Base-by-base conservation (phyloP, 257 asterid genomes). In the Catharanthus roseus region DNA sequence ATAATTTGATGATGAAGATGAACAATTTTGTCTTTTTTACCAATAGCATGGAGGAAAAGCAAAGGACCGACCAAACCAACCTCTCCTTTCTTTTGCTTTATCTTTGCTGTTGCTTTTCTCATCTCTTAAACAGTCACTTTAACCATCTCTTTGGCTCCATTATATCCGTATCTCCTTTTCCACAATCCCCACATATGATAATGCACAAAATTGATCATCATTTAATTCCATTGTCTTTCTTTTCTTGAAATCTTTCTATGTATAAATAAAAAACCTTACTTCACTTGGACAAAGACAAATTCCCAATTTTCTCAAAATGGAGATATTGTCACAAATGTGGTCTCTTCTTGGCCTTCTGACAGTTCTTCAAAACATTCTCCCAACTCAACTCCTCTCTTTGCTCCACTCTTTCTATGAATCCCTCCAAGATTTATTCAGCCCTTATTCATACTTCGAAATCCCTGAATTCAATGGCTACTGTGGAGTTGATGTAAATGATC, bases 401-500 rank as follows among this genome's bases (percentile, higher is more conserved):
- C 81, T 84, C 0, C 84, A 82, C 54, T 84, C 82, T 24, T 23
- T 71, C 80, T 77, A 56, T 21, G 88, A 84, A 47, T 72, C 85
- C 72, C 54, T 87, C 54, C 92, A 84, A 68, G 86, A 85, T 28
- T 62, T 81, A 74, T 28, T 85, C 72, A 83, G 77, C 79, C 85
- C 82, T 10, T 70, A 76, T n/a, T 65, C 90, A 51, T 79, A 78
- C 81, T 85, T 81, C 44, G 88, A 85, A 23, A 76, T 85, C 74
- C 87, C 86, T 0, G 89, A 85, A 50, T 85, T 87, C 4, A 85
- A 83, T 57, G 88, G 90, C 82, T 76, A 71, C 72, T 69, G 86
- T 64, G 92, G 84, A 2, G 85, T 85, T 60, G 88, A 83, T 68
- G 69, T 81, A 78, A 87, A 87, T 57, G 85, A 81, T 53, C 89